phyloP scores from a whole-genome alignment of 352 stramenopile species.

The Phytophthora melonis region DNA sequence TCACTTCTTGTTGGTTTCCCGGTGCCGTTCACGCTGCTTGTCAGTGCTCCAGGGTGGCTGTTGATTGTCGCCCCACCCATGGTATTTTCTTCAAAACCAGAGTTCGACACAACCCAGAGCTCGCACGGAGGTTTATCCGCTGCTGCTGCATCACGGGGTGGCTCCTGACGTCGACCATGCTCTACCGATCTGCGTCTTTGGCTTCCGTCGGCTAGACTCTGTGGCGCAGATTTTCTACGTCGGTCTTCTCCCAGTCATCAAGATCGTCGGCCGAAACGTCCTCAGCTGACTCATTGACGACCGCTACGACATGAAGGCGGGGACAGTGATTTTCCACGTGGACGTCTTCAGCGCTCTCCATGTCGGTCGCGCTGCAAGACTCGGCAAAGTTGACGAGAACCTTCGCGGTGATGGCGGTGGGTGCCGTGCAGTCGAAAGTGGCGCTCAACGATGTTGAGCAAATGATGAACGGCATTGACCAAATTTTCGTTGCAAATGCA shows the following conservation, averaged over 20 bases:
- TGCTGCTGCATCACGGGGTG: not conserved
- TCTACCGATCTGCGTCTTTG: not conserved
- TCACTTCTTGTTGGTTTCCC: slow-evolving; percentile 6
- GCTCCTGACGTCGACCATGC: not conserved
- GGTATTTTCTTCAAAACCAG: not conserved
- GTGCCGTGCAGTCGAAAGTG: not conserved
- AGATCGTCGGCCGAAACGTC: not conserved
- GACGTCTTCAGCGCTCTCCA: not conserved
- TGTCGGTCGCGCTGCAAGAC: not conserved
- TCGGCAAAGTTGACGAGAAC: not conserved
- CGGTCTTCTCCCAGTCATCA: not conserved
- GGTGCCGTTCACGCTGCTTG: not conserved
- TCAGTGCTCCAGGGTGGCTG: not conserved
- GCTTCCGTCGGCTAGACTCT: not conserved
- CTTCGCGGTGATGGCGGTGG: not conserved
- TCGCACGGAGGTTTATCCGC: not conserved
- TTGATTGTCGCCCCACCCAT: not conserved
- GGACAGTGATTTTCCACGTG: not conserved
- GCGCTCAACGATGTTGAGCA: not conserved
- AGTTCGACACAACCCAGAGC: not conserved
- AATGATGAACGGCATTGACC: not conserved
- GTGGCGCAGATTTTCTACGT: not conserved
- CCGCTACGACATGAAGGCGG: not conserved
- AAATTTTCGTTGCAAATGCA: not conserved
- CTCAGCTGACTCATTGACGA: not conserved